Evolutionary conservation across 2,329 filamentous ascomycete species (phyloP).

Genomic region (Grosmannia serpens): DNA sequence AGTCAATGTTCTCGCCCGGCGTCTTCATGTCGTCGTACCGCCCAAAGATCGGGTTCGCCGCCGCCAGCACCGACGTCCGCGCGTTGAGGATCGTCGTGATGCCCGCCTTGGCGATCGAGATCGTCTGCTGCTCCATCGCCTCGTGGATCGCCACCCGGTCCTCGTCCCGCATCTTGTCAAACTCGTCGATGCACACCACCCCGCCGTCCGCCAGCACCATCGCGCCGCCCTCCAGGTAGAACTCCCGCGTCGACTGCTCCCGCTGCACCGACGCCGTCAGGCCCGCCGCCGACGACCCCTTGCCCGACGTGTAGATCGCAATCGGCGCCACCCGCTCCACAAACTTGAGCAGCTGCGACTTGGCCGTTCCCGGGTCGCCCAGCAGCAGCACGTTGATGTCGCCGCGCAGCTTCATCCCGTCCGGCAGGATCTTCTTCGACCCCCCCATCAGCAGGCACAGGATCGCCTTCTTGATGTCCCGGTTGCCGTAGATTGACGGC

Average conservation of each 20-base stretch:
- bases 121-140: slow-evolving; percentile 99
- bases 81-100: slow-evolving; percentile 98
- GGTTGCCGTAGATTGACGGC: slow-evolving; percentile 92
- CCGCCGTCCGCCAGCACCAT: slow-evolving; percentile 97
- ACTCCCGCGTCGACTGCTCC: slow-evolving; percentile 83
- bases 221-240: slow-evolving; percentile 94
- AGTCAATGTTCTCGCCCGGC: slow-evolving; percentile 97
- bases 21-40: slow-evolving; percentile 97
- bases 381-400: slow-evolving; percentile 97
- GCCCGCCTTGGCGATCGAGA: slow-evolving; percentile 95
- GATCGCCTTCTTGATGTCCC: slow-evolving; percentile 95
- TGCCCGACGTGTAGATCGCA: slow-evolving; percentile 96
- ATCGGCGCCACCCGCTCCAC: slow-evolving; percentile 94
- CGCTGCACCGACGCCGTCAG: slow-evolving; percentile 93
- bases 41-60: slow-evolving; percentile 94
- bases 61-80: slow-evolving; percentile 85
- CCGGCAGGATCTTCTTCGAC: slow-evolving; percentile 93
- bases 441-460: slow-evolving; percentile 87
- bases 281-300: slow-evolving; percentile 95
- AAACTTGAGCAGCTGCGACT: slow-evolving; percentile 94
- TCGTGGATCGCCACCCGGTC: slow-evolving; percentile 97
- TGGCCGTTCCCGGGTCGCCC: slow-evolving; percentile 95
- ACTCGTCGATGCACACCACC: slow-evolving; percentile 97
- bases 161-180: slow-evolving; percentile 99
- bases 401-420: slow-evolving; percentile 94